These are phyloP conservation scores for Pythium oligandrum DNA, from an alignment of 352 stramenopile species.

Conservation along the genomic window DNA sequence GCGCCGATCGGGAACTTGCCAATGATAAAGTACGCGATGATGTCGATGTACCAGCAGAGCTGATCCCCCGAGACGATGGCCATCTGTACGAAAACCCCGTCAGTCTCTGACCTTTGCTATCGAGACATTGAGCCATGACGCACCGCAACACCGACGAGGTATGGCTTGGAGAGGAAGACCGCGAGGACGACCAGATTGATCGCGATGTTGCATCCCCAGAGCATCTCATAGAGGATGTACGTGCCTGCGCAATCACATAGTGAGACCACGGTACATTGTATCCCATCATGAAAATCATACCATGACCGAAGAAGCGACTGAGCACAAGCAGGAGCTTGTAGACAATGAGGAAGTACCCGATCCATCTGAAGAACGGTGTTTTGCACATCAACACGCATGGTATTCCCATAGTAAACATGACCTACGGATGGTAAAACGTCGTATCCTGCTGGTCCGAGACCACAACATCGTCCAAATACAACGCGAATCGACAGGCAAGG, in stretches of 20 bases:
- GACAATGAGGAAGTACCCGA: conserved; percentile 41
- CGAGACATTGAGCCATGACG: conserved; percentile 5
- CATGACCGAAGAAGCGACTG: conserved; percentile 56
- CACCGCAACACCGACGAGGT: conserved; percentile 75
- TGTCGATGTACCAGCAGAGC: conserved; percentile 90
- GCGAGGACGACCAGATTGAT: conserved; percentile 62
- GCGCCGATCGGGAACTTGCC: conserved; percentile 87
- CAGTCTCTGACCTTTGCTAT: too few species aligned
- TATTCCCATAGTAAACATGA: not conserved
- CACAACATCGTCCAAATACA: conserved; percentile 51
- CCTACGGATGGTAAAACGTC: conserved; percentile 55
- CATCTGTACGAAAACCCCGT: conserved; percentile 39
- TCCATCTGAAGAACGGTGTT: conserved; percentile 22
- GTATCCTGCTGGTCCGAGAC: conserved; percentile 29
- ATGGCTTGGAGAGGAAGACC: conserved; percentile 70
- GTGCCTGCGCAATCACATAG: conserved; percentile 25
- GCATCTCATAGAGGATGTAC: conserved; percentile 74
- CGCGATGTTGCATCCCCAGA: conserved; percentile 82
- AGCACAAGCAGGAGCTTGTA: conserved; percentile 51
- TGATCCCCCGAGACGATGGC: conserved; percentile 92
- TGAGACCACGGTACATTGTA: not conserved
- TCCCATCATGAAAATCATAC: conserved; percentile 17
- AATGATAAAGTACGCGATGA: conserved; percentile 58
- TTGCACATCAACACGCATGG: not conserved
- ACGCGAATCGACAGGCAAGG: conserved; percentile 29